Evolutionary conservation across 495 filamentous ascomycete species (phyloP).

Genomic region (Penicillium angulare): DNA sequence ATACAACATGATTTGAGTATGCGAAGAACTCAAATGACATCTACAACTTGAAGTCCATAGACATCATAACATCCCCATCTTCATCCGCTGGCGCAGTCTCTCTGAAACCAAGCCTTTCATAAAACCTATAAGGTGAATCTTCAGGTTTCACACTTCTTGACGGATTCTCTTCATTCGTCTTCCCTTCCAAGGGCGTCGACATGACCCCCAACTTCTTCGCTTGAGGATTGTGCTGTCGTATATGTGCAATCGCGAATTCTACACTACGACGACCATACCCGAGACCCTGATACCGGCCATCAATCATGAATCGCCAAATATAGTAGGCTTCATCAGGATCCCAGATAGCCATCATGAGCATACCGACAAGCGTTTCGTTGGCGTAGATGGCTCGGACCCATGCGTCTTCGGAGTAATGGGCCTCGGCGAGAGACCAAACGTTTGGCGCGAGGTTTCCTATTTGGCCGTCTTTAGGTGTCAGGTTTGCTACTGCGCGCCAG

Average conservation of each 20-base stretch:
- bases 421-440: not conserved
- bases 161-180: not conserved
- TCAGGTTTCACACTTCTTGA: not conserved
- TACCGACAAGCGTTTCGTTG: not conserved
- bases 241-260: not conserved
- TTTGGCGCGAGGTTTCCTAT: not conserved
- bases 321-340: not conserved
- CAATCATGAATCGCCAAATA: not conserved
- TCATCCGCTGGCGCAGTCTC: not conserved
- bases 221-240: not conserved
- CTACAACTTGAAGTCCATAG: not conserved
- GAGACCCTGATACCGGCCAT: not conserved
- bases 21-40: too few relatives aligned
- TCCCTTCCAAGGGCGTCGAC: not conserved
- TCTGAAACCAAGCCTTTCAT: not conserved
- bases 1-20: too few relatives aligned
- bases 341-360: not conserved
- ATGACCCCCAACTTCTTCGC: not conserved
- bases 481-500: not conserved
- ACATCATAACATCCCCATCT: not conserved
- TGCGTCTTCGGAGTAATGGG: not conserved
- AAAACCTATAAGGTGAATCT: not conserved
- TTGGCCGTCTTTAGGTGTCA: not conserved
- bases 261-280: not conserved
- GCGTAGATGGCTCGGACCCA: not conserved